Base-by-base conservation (phyloP, 1,284 basidiomycete genomes). In the Dichomitus squalens region DNA sequence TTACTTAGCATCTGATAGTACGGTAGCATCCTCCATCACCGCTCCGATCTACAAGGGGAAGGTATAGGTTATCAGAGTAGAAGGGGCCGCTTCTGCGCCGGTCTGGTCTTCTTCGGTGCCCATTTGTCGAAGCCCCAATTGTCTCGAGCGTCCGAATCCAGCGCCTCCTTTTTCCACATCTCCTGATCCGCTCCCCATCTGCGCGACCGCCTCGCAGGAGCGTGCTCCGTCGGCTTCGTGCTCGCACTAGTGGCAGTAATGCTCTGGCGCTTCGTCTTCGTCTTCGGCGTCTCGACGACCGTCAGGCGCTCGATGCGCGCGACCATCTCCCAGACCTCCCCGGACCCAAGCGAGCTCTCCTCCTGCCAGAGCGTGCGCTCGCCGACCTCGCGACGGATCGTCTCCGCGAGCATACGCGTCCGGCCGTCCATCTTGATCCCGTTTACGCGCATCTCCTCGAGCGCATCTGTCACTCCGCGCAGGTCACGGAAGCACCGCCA, bases 401-500 rank as follows among this genome's bases (percentile, higher is more conserved):
- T 76, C 57, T 88, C 87, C n/a, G 86, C 79, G 18, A 92, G 68
- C 31, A 73, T 72, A 14, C 80, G 77, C 5, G 92, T 94, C 36
- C 73, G 75, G 12, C 68, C 70, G 67, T 95, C 87, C 49, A 84
- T 75, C 43, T 77, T 78, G 11, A 96, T 84, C 6, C 87, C 91
- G 64, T 93, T 92, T 35, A 84, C 79, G 21, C 76, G 73, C 94
- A 96, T 96, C 73, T 96, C 94, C 58, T 85, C 80, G 5, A 95
- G 73, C 16, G 87, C 84, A 23, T 82, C 81, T 52, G 81, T 80
- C 0, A 94, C 87, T 18, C 88, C 90, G 44, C 82, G 79, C 33
- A 95, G 73, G 73, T 96, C 92, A 16, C 82, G 82, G 78, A 95
- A 94, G 58, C 80, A 84, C n/a, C 76, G 74, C 93, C 94, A 96